These are phyloP conservation scores for Camelina neglecta DNA, from an alignment of 345 rosid species.

Conservation along the genomic window DNA sequence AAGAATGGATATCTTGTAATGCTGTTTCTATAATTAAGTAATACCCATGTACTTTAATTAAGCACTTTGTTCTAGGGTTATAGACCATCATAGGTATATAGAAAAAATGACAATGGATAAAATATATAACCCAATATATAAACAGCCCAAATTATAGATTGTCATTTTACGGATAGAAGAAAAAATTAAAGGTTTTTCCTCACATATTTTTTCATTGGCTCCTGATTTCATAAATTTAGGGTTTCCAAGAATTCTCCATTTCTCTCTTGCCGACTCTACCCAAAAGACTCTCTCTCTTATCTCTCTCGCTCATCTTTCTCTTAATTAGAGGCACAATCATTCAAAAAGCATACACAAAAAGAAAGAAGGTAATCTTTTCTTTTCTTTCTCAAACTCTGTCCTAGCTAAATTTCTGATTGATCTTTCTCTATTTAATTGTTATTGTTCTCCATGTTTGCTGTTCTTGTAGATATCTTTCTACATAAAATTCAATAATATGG, in stretches of 20 bases:
- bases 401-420: neutral
- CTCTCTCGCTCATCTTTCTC: slow-evolving; percentile 20
- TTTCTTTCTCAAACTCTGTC: slow-evolving; percentile 36
- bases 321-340: slow-evolving; percentile 12
- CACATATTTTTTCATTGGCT: slow-evolving; percentile 18
- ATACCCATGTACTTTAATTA: slow-evolving; percentile 27
- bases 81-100: slow-evolving; percentile 28
- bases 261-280: slow-evolving; percentile 33
- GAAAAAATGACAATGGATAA: slow-evolving; percentile 21
- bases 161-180: slow-evolving; percentile 23
- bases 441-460: slow-evolving; percentile 19
- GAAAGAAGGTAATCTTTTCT: slow-evolving; percentile 32
- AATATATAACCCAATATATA: slow-evolving; percentile 20
- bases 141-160: neutral
- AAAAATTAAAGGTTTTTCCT: neutral
- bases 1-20: slow-evolving; percentile 66
- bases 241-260: slow-evolving; percentile 44
- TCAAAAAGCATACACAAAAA: slow-evolving; percentile 22
- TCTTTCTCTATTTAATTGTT: slow-evolving; percentile 27
- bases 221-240: slow-evolving; percentile 52
- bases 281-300: slow-evolving; percentile 16
- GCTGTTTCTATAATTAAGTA: slow-evolving; percentile 9
- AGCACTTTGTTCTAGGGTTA: slow-evolving; percentile 45
- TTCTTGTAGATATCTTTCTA: neutral
- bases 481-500: neutral